Evolutionary conservation across 1,284 basidiomycete genomes (phyloP), one percentile per base, ranked within the genome.

Genomic region (Papiliotrema fonsecae): DNA sequence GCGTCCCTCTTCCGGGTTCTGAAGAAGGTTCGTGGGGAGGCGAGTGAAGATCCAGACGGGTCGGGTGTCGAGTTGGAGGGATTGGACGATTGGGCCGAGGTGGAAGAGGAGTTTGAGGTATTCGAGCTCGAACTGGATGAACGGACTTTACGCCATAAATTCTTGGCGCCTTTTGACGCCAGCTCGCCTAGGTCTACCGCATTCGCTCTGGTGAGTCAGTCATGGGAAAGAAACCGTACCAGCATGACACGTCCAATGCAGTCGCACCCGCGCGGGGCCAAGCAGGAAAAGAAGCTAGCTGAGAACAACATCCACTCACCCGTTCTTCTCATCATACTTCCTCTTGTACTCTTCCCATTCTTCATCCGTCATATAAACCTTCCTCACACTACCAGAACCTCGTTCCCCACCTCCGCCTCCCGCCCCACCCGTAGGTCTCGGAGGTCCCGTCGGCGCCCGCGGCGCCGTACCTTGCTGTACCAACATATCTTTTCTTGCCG

Each of bases 271-370:
- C n/a, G n/a, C n/a, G n/a, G n/a, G n/a, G n/a, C n/a, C n/a, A n/a
- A n/a, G n/a, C n/a, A n/a, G n/a, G n/a, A n/a, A n/a, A n/a, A n/a
- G n/a, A n/a, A n/a, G 35, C 5, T 14, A 21, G 13, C 9, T 10
- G 13, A 21, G 6, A 42, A 22, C n/a, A 19, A 46, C 18, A 28
- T 18, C 16, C 32, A 65, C 67, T 61, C 49, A 69, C 67, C 47
- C 48, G 16, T 46, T 51, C 43, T 57, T 60, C 19, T 49, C 42
- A 22, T 56, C 54, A 50, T 61, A 65, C 42, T 62, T 52, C 25
- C 50, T 54, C 54, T 68, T 66, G 54, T 73, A 71, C 25, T 55
- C 58, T 44, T 66, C 67, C 70, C 70, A 73, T 38, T 73, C 65
- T 24, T 54, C 62, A 55, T 73, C 70, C 4, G 58, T 69, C 69